These are phyloP conservation scores for Biscogniauxia sp. DNA, from an alignment of 2,329 filamentous ascomycete genomes.

Conservation along the genomic window DNA sequence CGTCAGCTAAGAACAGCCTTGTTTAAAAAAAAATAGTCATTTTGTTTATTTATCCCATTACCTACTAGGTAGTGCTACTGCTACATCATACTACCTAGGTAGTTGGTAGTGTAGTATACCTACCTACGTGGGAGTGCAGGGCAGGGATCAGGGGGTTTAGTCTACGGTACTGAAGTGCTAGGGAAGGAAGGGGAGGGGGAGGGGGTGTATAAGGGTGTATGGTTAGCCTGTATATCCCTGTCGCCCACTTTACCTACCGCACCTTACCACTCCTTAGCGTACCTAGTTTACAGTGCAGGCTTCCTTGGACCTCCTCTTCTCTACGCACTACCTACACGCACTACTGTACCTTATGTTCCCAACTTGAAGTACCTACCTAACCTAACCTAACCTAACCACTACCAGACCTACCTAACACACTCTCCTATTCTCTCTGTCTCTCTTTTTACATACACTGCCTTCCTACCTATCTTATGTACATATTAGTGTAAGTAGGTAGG, in stretches of 20 bases:
- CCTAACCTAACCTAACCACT: background rate
- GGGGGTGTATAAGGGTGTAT: background rate
- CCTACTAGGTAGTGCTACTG: too few species aligned
- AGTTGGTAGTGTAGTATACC: too few species aligned
- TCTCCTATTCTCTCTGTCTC: too few species aligned
- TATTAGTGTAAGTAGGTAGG: too few species aligned
- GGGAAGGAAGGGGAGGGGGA: background rate
- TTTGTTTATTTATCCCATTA: background rate
- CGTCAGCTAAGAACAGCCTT: slow-evolving; percentile 29
- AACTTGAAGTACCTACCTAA: background rate
- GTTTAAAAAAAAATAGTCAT: slow-evolving; percentile 4
- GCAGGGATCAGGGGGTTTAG: background rate
- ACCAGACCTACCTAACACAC: too few species aligned
- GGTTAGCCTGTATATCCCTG: background rate
- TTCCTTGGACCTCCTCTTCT: background rate
- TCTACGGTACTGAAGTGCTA: background rate
- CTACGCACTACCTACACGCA: too few species aligned
- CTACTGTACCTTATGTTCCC: background rate
- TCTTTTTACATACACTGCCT: too few species aligned
- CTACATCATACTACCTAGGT: background rate
- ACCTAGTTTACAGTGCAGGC: background rate
- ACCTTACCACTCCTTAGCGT: slow-evolving; percentile 11
- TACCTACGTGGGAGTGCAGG: background rate
- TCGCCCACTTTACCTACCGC: background rate
- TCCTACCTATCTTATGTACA: too few species aligned